These are phyloP conservation scores for Lichtheimia hyalospora DNA, from an alignment of 371 early-diverging fungal species.

Conservation along the genomic window DNA sequence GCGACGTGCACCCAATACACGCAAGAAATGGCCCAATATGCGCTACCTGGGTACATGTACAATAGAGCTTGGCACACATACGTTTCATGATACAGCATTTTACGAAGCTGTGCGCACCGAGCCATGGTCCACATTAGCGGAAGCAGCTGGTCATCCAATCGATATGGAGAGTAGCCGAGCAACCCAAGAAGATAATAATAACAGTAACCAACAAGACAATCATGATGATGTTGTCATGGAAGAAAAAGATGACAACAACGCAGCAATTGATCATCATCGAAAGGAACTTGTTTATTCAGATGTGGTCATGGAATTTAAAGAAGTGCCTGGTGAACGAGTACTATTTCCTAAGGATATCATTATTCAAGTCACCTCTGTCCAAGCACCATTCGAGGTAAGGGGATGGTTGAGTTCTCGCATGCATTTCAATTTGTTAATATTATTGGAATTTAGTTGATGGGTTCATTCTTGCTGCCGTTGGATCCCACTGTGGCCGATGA, in stretches of 20 bases:
- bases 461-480: slow-evolving; percentile 10
- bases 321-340: slow-evolving; percentile 39
- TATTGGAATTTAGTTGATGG: background rate
- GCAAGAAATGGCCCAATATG: slow-evolving; percentile 48
- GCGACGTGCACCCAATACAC: slow-evolving; percentile 25
- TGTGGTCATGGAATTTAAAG: slow-evolving; percentile 48
- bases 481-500: slow-evolving; percentile 7
- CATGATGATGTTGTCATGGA: background rate
- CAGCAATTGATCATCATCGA: background rate
- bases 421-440: background rate
- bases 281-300: slow-evolving; percentile 23
- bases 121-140: slow-evolving; percentile 22
- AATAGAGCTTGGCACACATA: slow-evolving; percentile 40
- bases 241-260: background rate
- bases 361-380: slow-evolving; percentile 15
- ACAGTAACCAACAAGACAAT: background rate
- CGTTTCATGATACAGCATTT: slow-evolving; percentile 36
- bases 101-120: slow-evolving; percentile 40
- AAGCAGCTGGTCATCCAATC: slow-evolving; percentile 9
- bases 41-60: slow-evolving; percentile 31
- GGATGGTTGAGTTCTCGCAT: too few species aligned
- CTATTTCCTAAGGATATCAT: slow-evolving; percentile 43
- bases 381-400: slow-evolving; percentile 24
- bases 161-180: background rate
- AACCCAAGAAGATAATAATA: background rate